phyloP scores from a whole-genome alignment of 179 eudicot species.

The Silene coronaria region DNA sequence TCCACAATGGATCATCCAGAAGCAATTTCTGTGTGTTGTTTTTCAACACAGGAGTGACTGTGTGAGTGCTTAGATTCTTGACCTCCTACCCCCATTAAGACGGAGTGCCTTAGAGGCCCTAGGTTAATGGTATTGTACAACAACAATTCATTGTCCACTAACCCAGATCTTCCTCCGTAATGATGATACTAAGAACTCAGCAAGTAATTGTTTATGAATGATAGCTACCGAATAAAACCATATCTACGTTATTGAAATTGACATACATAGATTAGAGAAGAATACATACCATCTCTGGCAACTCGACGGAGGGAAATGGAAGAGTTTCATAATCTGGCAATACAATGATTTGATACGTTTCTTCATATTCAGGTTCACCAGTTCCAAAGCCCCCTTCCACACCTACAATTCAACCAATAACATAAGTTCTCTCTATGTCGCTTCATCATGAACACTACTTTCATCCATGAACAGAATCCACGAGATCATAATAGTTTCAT shows the following conservation, averaged over 20 bases:
- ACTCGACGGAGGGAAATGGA: slow-evolving; percentile 86
- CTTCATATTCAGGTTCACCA: slow-evolving; percentile 73
- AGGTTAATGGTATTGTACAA: background rate
- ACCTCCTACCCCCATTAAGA: background rate
- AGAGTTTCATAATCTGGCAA: slow-evolving; percentile 66
- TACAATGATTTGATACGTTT: slow-evolving; percentile 52
- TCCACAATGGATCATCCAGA: background rate
- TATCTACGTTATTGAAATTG: background rate
- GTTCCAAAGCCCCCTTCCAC: slow-evolving; percentile 88
- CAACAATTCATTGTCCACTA: background rate
- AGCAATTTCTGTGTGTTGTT: background rate
- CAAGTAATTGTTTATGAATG: background rate
- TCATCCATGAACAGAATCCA: background rate
- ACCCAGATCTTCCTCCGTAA: background rate
- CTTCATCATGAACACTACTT: background rate
- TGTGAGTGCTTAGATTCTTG: background rate
- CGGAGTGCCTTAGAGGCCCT: background rate
- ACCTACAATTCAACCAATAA: slow-evolving; percentile 41
- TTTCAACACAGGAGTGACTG: background rate
- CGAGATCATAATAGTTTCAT: background rate
- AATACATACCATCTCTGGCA: slow-evolving; percentile 79
- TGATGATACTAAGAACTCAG: background rate
- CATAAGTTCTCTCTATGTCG: slow-evolving; percentile 4
- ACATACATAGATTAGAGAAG: background rate
- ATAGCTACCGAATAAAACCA: background rate